Percentiles rank a stretch among this genome's conserved stretches.
Evolutionary conservation across 2,329 filamentous ascomycete genomes (phyloP).

Genomic region (Penicillium sp.): DNA sequence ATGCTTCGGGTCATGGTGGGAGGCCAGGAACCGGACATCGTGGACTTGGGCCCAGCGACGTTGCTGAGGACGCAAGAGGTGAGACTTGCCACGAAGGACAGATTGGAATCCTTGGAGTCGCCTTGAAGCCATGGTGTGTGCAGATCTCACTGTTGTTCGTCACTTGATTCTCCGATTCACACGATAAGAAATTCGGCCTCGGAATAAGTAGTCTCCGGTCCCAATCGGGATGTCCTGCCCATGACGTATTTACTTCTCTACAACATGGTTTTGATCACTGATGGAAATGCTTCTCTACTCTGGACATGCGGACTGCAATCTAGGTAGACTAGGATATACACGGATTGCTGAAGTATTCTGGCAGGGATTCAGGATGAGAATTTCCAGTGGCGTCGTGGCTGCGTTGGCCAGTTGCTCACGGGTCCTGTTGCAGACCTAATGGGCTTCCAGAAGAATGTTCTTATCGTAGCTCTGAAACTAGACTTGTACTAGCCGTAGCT

Average conservation of each 20-base stretch:
- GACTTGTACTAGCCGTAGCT: not conserved
- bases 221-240: not conserved
- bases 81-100: slow-evolving; percentile 42
- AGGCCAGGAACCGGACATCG: slow-evolving; percentile 87
- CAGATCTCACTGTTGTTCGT: not conserved
- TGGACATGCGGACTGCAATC: not conserved
- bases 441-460: not conserved
- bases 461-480: not conserved
- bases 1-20: slow-evolving; percentile 68
- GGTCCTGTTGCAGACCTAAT: not conserved
- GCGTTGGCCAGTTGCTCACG: not conserved
- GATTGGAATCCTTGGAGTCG: slow-evolving; percentile 58
- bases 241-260: not conserved
- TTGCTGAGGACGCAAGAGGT: slow-evolving; percentile 57
- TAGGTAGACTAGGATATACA: not conserved
- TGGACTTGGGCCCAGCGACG: slow-evolving; percentile 90
- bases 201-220: slow-evolving; percentile 2
- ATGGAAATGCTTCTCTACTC: too few species aligned
- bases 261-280: too few species aligned
- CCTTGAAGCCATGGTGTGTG: slow-evolving; percentile 56
- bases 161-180: not conserved
- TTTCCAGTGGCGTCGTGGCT: not conserved
- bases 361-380: not conserved
- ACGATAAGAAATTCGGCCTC: slow-evolving; percentile 7
- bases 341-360: not conserved